Evolutionary conservation across 768 basidiomycete genomes (phyloP), one percentile per base, ranked within the genome.

Genomic region (Trametes meyenii): DNA sequence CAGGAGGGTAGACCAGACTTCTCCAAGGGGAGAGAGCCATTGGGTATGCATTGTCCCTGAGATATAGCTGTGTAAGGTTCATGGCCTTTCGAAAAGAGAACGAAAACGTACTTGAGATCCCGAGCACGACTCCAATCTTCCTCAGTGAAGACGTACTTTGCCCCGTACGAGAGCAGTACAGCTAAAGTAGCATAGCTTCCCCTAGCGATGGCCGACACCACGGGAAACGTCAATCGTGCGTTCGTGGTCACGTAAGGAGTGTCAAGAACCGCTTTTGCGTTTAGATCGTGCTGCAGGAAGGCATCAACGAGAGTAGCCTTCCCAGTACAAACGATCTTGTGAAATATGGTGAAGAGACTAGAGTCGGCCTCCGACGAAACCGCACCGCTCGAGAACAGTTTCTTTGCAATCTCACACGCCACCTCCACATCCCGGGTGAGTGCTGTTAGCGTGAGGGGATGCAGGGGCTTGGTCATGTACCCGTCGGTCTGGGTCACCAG

Each of bases 381-480:
- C 1, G 72, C 74, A 21, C 72, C 73, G 14, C 66, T 66, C 0
- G 69, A 61, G 21, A 76, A 40, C 2, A 77, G 66, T 53, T 66
- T 67, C 58, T 71, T 70, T 1, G 63, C 71, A 16, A 74, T 71
- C 39, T 66, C 55, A 56, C 38, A 53, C 0, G 69, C 74, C 6
- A 53, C 54, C 16, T 61, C 64, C 19, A 67, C 65, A 57, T 72
- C 68, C 24, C 58, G 58, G 0, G 69, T 71, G 8, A 67, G 54
- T 1, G 64, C 58, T 5, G 75, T 72, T 46, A 75, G 54, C 2
- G 68, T 48, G 24, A 77, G 71, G 14, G 74, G 70, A 44, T 76
- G 71, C 50, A 57, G 62, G 7, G 50, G 42, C 4, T 8, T 21
- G 11, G 44, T 36, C 2, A 12, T 10, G 10, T 35, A 36, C 21